Conservation (phyloP, 225 moss, liverwort and hornwort genomes). For the Polytrichum formosum region DNA sequence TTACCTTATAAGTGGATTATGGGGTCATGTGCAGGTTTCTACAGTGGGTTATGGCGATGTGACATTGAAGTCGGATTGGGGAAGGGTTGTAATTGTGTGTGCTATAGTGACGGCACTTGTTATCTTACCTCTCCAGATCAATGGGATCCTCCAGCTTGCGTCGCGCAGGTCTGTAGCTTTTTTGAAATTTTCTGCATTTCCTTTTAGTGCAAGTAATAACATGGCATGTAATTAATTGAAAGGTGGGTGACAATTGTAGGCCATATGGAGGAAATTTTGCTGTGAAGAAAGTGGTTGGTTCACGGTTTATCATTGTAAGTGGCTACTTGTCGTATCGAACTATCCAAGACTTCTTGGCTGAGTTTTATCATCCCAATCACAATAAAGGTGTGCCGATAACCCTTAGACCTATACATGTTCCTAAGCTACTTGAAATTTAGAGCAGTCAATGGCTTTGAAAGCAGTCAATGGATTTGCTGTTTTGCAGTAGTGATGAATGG, state of each 20-base stretch:
- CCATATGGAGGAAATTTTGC: slow-evolving; percentile 87
- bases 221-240: slow-evolving; percentile 12
- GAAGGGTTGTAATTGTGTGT: slow-evolving; percentile 57
- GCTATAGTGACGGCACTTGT: slow-evolving; percentile 70
- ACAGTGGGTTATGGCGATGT: slow-evolving; percentile 95
- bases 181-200: not conserved
- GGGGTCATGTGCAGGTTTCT: slow-evolving; percentile 50
- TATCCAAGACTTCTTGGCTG: slow-evolving; percentile 82
- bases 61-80: slow-evolving; percentile 60
- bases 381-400: slow-evolving; percentile 47
- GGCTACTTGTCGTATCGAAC: slow-evolving; percentile 71
- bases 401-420: not conserved
- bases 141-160: slow-evolving; percentile 70
- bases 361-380: slow-evolving; percentile 86
- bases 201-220: not conserved
- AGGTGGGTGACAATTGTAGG: slow-evolving; percentile 28
- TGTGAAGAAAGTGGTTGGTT: slow-evolving; percentile 71
- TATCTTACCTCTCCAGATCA: slow-evolving; percentile 66
- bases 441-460: too few species aligned
- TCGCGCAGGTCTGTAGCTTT: slow-evolving; percentile 59
- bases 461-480: not conserved
- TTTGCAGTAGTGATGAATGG: not conserved
- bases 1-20: too few species aligned
- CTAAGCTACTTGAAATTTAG: not conserved
- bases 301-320: slow-evolving; percentile 77